These are phyloP conservation scores for Coemansia sp. DNA, from an alignment of 192 early-diverging fungal genomes.

Conservation along the genomic window DNA sequence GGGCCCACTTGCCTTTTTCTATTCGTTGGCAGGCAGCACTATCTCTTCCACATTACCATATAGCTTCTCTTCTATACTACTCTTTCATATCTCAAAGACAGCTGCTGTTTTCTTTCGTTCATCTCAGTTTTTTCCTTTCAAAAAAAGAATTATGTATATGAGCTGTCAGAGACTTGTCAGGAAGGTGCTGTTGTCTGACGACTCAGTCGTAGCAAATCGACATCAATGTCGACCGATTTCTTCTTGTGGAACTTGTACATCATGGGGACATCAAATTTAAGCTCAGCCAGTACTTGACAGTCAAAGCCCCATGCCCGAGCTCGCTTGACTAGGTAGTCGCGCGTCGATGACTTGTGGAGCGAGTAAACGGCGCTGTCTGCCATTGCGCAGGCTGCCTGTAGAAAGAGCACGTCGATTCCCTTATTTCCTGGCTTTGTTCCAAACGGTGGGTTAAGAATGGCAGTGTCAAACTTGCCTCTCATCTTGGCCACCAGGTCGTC, in stretches of 20 bases:
- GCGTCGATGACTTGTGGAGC: constrained; percentile 76
- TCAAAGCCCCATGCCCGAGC: constrained; percentile 71
- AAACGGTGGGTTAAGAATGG: constrained; percentile 82
- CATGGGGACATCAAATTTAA: constrained; percentile 76
- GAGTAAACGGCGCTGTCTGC: constrained; percentile 71
- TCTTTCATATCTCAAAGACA: neutral
- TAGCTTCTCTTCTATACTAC: neutral
- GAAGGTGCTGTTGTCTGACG: constrained; percentile 11
- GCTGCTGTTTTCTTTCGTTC: neutral
- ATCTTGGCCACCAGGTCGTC: constrained; percentile 44
- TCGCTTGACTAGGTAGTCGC: constrained; percentile 69
- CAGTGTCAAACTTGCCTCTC: constrained; percentile 66
- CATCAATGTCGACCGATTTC: constrained; percentile 68
- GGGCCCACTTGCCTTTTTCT: constrained; percentile 1
- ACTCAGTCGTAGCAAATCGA: constrained; percentile 68
- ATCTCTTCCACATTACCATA: neutral
- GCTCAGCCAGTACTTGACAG: constrained; percentile 72
- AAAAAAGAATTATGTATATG: neutral
- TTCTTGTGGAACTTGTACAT: constrained; percentile 84
- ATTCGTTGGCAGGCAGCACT: constrained; percentile 7
- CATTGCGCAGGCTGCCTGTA: constrained; percentile 65
- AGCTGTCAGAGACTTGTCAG: neutral
- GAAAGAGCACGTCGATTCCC: constrained; percentile 72
- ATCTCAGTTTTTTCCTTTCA: neutral
- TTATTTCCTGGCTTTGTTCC: constrained; percentile 73